Base-by-base conservation (phyloP, 805 yeast genomes). In the Henningerozyma blattae region DNA sequence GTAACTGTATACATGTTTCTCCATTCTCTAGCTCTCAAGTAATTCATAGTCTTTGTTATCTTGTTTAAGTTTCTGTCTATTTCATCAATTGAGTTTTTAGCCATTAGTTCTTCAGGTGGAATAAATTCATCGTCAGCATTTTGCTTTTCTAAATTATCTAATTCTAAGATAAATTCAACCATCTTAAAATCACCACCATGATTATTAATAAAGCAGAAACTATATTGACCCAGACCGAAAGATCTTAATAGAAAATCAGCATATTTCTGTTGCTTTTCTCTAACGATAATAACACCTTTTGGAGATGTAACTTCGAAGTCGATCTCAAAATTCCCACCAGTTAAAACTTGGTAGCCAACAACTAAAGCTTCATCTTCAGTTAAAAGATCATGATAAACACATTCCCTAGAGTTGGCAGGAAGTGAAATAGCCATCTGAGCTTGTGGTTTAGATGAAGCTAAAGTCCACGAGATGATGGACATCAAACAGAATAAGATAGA, bases 11-110 rank as follows among this genome's bases (percentile, higher is more conserved):
- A 81, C 72, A 86, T 91, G 63, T 91, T 91, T 67, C 99, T 77
- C 73, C 84, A 81, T 66, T 87, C 94, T 66, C 99, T 81, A 14
- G 96, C 86, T 67, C 86, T 85, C 64, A 89, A 76, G 59, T 91
- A 85, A 51, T 80, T 84, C 59, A 89, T 64, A 60, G 73, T 62
- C 52, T 68, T 70, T 44, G 63, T 67, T 42, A 74, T 68, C 40
- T 70, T 75, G 44, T 68, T 72, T 49, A 75, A 61, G 52, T 72
- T 75, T 45, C 65, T 57, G 47, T 72, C 77, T 45, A 75, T 75
- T 52, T 68, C 73, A 38, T 67, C 68, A 31, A 73, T 65, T 8
- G 79, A 68, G 34, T 58, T 59, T 47, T 69, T 69, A 57, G 76
- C 67, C 45, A 65, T 61, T 37, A 68, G 65, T 39, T 72, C 75